phyloP scores from a whole-genome alignment of 2,329 filamentous ascomycete genomes.

The Ophiostoma ulmi region DNA sequence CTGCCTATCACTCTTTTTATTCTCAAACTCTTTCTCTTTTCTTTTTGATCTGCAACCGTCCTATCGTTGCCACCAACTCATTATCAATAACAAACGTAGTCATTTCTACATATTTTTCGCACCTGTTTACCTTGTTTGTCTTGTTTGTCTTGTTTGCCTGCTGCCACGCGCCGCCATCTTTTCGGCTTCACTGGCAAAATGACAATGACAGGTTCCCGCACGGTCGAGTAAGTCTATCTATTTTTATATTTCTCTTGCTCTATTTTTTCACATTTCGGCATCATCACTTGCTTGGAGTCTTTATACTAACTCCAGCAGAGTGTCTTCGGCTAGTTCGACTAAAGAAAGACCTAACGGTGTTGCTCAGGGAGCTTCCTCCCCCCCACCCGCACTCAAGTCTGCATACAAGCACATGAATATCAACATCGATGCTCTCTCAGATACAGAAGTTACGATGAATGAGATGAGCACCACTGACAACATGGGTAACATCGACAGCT shows the following conservation, averaged over 20 bases:
- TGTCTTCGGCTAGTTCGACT: background rate
- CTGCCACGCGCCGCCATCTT: background rate
- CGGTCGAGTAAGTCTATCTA: background rate
- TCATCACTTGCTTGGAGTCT: background rate
- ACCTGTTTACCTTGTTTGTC: background rate
- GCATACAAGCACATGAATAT: conserved; percentile 4
- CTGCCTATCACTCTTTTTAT: background rate
- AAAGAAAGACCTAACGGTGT: background rate
- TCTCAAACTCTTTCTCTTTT: background rate
- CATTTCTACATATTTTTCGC: background rate
- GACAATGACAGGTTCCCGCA: background rate
- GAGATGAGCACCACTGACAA: background rate
- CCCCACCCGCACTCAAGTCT: background rate
- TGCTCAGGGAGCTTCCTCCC: background rate
- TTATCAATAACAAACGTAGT: background rate
- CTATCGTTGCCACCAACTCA: background rate
- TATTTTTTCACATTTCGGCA: background rate
- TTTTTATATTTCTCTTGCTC: background rate
- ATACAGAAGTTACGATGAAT: background rate
- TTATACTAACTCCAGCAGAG: background rate
- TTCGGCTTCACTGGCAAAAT: background rate
- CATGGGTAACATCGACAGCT: background rate
- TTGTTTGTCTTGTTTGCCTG: background rate
- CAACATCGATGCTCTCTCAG: background rate
- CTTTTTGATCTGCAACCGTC: background rate